Percentiles rank a stretch among this genome's conserved stretches.
Conservation (phyloP, 192 early-diverging fungal genomes). For the Backusella morwellensis region DNA sequence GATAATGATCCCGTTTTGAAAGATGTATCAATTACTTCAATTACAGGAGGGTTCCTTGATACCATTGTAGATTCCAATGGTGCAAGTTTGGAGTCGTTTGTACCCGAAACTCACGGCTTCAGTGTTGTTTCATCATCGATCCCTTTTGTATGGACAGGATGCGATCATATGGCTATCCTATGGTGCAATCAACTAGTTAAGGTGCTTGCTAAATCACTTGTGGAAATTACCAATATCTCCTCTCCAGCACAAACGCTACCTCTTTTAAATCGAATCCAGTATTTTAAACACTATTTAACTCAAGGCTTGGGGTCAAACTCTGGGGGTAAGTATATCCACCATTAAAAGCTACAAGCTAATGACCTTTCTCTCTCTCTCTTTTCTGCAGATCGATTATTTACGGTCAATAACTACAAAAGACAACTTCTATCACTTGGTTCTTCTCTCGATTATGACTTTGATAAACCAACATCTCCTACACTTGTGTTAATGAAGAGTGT, state of each 20-base stretch:
- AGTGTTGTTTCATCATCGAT: constrained; percentile 76
- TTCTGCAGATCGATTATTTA: background rate
- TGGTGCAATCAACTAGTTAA: constrained; percentile 91
- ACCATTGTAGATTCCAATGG: constrained; percentile 79
- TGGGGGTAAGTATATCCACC: background rate
- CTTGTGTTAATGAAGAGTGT: background rate
- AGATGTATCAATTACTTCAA: constrained; percentile 76
- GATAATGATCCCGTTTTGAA: constrained; percentile 26
- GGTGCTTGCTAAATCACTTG: constrained; percentile 56
- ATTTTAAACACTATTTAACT: constrained; percentile 51
- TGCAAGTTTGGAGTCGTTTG: constrained; percentile 61
- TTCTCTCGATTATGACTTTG: background rate
- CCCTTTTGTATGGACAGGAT: constrained; percentile 83
- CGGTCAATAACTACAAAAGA: background rate
- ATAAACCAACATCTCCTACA: background rate
- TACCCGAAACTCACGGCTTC: constrained; percentile 68
- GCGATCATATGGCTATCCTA: constrained; percentile 84
- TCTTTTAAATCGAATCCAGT: constrained; percentile 54
- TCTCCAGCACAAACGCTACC: constrained; percentile 53
- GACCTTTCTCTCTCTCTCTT: background rate
- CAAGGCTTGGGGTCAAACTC: constrained; percentile 16
- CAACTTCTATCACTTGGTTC: background rate
- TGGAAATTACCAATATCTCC: constrained; percentile 62
- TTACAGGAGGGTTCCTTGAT: constrained; percentile 90
- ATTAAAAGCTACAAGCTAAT: background rate